Evolutionary conservation across 2,329 filamentous ascomycete species (phyloP).

Genomic region (Aciculosporium take): DNA sequence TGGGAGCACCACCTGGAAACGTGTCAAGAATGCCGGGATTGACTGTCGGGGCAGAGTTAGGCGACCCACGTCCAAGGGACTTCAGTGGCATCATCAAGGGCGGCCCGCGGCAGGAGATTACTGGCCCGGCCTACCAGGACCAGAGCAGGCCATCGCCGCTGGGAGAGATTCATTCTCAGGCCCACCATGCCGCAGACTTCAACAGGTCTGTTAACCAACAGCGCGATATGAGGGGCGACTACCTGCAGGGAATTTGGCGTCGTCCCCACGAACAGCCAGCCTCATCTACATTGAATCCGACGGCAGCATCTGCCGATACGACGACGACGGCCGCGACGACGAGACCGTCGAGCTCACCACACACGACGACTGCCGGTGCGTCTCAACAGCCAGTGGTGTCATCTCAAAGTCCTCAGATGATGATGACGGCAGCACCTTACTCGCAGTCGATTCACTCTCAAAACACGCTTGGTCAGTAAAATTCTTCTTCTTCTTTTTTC

Average conservation of each 20-base stretch:
- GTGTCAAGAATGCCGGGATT: slow-evolving; percentile 71
- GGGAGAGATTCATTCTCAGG: slow-evolving; percentile 71
- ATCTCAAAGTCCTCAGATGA: slow-evolving; percentile 50
- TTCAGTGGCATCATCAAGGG: slow-evolving; percentile 66
- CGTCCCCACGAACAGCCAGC: slow-evolving; percentile 65
- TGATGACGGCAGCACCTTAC: slow-evolving; percentile 53
- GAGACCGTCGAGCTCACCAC: slow-evolving; percentile 43
- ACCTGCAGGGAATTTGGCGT: slow-evolving; percentile 69
- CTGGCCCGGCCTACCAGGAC: slow-evolving; percentile 78
- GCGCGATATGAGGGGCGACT: slow-evolving; percentile 64
- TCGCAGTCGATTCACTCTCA: slow-evolving; percentile 58
- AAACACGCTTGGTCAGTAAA: slow-evolving; percentile 57
- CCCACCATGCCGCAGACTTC: slow-evolving; percentile 77
- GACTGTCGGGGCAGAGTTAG: slow-evolving; percentile 63
- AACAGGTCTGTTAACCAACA: slow-evolving; percentile 74
- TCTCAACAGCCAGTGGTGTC: slow-evolving; percentile 44
- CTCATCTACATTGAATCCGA: slow-evolving; percentile 31
- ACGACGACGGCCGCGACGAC: slow-evolving; percentile 31
- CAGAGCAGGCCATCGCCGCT: slow-evolving; percentile 62
- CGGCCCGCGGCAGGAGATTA: slow-evolving; percentile 77
- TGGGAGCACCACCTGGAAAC: slow-evolving; percentile 47
- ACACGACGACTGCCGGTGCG: slow-evolving; percentile 37
- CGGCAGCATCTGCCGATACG: slow-evolving; percentile 29
- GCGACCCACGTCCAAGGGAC: slow-evolving; percentile 63
- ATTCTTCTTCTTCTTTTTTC: slow-evolving; percentile 16